Evolutionary conservation across 768 basidiomycete genomes (phyloP), one percentile per base, ranked within the genome.

Genomic region (Collybia sordida): DNA sequence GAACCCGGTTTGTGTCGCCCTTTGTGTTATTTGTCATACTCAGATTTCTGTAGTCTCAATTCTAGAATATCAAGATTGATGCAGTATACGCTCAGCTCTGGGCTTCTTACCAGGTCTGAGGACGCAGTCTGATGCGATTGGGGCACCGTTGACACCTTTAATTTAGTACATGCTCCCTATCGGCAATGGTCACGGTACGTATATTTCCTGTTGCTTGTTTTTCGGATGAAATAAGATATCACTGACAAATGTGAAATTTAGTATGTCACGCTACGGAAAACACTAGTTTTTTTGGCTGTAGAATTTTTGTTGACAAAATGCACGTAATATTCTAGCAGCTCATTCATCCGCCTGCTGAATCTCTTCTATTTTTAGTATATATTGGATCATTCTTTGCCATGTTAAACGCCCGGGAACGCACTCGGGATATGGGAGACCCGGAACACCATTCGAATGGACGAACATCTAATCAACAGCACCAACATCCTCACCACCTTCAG

Each of bases 371-470:
- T 40, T 1, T 50, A 80, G 78, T 80, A 7, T 79, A 79, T 46
- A 68, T 74, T 27, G 72, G 70, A n/a, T 79, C 77, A 0, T 80
- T 73, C 59, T 55, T 75, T 14, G 66, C 72, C 3, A 70, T 75
- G 71, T 64, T 78, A 24, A 77, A 78, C 49, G 67, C 75, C n/a
- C 69, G 75, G 0, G 63, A 71, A 55, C 60, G 65, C 1, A 55
- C 50, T 2, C 47, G 47, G 45, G 11, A 27, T 47, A 17, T 36
- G 41, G 25, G 28, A n/a, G 59, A 57, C 18, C 3, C 22, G 21
- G 59, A 59, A 36, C 31, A 31, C 9, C 9, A 31, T 11, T 31
- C 31, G 9, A 31, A 14, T 31, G 31, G 31, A 6, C 5, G 31
- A 31, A 34, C 36, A 23, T 59, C 56, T n/a, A 38, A 34, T 27